These are phyloP conservation scores for Byssoonygena ceratinophila DNA, from an alignment of 2,329 filamentous ascomycete genomes.

Conservation along the genomic window DNA sequence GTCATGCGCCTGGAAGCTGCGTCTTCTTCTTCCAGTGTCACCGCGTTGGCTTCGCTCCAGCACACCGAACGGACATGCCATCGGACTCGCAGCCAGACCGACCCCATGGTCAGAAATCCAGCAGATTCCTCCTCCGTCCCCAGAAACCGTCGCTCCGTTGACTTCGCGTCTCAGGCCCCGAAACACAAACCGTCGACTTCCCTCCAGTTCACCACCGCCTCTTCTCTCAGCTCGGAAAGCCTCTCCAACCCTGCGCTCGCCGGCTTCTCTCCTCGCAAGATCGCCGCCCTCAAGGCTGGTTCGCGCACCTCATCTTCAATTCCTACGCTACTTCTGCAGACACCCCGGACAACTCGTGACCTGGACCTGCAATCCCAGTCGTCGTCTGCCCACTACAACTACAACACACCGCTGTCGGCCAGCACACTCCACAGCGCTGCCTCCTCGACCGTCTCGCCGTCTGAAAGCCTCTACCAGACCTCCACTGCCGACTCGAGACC, in stretches of 20 bases:
- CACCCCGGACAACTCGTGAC: conserved; percentile 25
- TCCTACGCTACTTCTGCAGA: conserved; percentile 15
- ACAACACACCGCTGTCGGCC: conserved; percentile 30
- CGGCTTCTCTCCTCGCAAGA: conserved; percentile 21
- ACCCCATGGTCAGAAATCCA: conserved; percentile 12
- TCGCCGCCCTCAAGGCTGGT: conserved; percentile 17
- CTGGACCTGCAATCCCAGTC: conserved; percentile 19
- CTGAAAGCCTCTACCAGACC: conserved; percentile 15
- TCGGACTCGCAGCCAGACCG: conserved; percentile 14
- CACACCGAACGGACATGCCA: conserved; percentile 9
- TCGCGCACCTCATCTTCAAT: conserved; percentile 9
- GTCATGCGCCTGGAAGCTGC: conserved; percentile 10
- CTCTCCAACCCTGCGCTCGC: conserved; percentile 23
- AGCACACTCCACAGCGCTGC: conserved; percentile 9
- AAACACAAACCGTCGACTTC: conserved; percentile 18
- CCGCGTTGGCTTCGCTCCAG: background rate
- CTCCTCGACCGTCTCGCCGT: conserved; percentile 13
- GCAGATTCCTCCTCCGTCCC: background rate
- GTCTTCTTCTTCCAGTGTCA: conserved; percentile 1
- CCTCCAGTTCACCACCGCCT: conserved; percentile 15
- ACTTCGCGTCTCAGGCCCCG: conserved; percentile 15
- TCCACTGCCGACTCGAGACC: conserved; percentile 17
- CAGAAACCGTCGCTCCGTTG: conserved; percentile 11
- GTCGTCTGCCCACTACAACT: conserved; percentile 23
- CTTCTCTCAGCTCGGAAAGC: conserved; percentile 19